These are phyloP conservation scores for Populus nigra DNA, from an alignment of 345 rosid genomes.

Conservation along the genomic window DNA sequence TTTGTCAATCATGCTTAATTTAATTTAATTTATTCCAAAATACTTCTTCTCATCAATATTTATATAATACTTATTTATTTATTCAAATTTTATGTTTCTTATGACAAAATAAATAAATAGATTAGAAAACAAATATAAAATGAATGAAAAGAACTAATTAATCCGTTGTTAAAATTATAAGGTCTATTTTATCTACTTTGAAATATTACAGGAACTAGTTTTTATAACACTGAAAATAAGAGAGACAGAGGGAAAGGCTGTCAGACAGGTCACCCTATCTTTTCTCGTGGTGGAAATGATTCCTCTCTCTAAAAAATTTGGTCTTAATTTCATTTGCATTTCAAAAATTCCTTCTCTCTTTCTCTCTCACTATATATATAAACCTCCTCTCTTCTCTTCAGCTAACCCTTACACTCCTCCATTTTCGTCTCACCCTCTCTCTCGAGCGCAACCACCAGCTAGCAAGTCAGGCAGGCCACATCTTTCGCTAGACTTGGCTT, in stretches of 20 bases:
- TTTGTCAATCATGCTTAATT: too few species aligned
- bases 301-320: slow-evolving; percentile 24
- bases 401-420: neutral
- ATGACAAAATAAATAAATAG: too few species aligned
- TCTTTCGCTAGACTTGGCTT: slow-evolving; percentile 2
- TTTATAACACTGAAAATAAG: neutral
- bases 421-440: neutral
- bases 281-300: slow-evolving; percentile 49
- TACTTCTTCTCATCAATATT: too few species aligned
- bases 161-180: too few species aligned
- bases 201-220: too few species aligned
- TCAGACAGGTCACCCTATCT: slow-evolving; percentile 54
- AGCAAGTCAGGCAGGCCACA: neutral
- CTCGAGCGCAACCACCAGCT: neutral
- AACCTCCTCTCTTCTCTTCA: neutral
- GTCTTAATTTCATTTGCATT: slow-evolving; percentile 40
- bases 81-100: too few species aligned
- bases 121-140: too few species aligned
- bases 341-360: slow-evolving; percentile 12
- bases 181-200: too few species aligned
- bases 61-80: too few species aligned
- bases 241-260: slow-evolving; percentile 20
- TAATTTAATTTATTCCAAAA: too few species aligned
- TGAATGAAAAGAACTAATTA: too few species aligned
- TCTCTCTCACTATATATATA: neutral